phyloP scores from a whole-genome alignment of 2,329 filamentous ascomycete genomes.

The Rachicladosporium sp. region DNA sequence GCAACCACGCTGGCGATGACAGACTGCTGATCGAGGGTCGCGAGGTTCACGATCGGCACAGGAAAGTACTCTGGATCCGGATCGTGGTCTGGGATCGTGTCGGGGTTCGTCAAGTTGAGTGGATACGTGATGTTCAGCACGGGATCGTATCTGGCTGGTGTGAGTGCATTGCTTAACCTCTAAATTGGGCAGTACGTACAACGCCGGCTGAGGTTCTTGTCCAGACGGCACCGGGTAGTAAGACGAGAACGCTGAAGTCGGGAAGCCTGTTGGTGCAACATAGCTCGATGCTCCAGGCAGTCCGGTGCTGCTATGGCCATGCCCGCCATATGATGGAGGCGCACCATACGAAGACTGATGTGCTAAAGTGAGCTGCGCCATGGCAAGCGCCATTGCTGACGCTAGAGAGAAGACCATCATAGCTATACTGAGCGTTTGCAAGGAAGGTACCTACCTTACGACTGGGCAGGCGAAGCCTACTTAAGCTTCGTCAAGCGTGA shows the following conservation, averaged over 20 bases:
- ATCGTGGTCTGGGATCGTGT: slow-evolving; percentile 37
- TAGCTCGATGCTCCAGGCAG: slow-evolving; percentile 6
- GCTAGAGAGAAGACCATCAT: too few species aligned
- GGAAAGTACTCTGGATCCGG: slow-evolving; percentile 42
- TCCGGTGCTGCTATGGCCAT: too few species aligned
- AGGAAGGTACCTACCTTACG: too few species aligned
- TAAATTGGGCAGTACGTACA: slow-evolving; percentile 14
- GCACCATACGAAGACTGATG: too few species aligned
- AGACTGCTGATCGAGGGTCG: slow-evolving; percentile 25
- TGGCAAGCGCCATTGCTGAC: too few species aligned
- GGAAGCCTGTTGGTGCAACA: slow-evolving; percentile 8
- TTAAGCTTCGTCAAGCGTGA: too few species aligned
- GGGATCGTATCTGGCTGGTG: slow-evolving; percentile 30
- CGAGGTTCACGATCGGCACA: slow-evolving; percentile 33
- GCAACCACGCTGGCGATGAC: slow-evolving; percentile 32
- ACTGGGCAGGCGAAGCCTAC: too few species aligned
- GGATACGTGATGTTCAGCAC: slow-evolving; percentile 41
- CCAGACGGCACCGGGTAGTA: slow-evolving; percentile 30
- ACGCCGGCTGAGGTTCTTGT: slow-evolving; percentile 40
- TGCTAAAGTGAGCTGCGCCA: too few species aligned
- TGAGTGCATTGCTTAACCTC: too few species aligned
- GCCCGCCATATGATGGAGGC: too few species aligned
- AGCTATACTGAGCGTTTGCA: too few species aligned
- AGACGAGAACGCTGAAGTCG: slow-evolving; percentile 9
- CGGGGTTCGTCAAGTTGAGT: slow-evolving; percentile 41